Base-by-base conservation (phyloP, 1,284 basidiomycete genomes). In the Entoloma clypeatum region DNA sequence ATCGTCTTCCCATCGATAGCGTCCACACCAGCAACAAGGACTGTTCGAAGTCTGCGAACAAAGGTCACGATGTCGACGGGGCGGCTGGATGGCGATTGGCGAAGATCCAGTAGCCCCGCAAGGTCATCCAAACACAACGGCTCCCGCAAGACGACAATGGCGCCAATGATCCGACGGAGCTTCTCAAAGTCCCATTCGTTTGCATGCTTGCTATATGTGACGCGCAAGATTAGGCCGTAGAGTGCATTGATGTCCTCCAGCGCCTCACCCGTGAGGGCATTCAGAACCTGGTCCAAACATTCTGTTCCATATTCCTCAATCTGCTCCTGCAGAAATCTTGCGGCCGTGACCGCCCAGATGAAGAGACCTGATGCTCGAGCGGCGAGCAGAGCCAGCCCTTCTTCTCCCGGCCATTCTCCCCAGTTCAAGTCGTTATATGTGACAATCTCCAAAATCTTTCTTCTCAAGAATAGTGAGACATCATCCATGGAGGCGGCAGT, bases 271-370 rank as follows among this genome's bases (percentile, higher is more conserved):
- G 32, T 39, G 22, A 42, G 25, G 4, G 24, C 7, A 22, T 42
- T 26, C 4, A 42, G 33, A 19, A 42, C 11, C 6, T 36, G 26
- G n/a, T 42, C 40, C 2, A 42, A 26, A 11, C 32, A 36, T 29
- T 42, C 40, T 3, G 23, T 36, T 1, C 40, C 40, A 4, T 30
- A n/a, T 4, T 10, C 26, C 7, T 28, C 16, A 13, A 45, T 32
- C 32, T 45, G 39, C 10, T 28, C 23, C 6, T 39, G 8, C 17
- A 45, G n/a, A 23, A 41, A 45, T 13, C 29, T 35, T 1, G 26
- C 18, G 9, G 32, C 43, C 23, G 43, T 45, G 8, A 36, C 29
- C n/a, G 43, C 43, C 43, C 43, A 45, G 21, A 45, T 45, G 23
- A 45, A 45, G 16, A 45, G 44, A 2, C 44, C 44, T 7, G 44